A percentile compares a stretch with the other conserved stretches of the same genome.
Conservation (phyloP, 164 flowering plant species). For the Dillenia turbinata region DNA sequence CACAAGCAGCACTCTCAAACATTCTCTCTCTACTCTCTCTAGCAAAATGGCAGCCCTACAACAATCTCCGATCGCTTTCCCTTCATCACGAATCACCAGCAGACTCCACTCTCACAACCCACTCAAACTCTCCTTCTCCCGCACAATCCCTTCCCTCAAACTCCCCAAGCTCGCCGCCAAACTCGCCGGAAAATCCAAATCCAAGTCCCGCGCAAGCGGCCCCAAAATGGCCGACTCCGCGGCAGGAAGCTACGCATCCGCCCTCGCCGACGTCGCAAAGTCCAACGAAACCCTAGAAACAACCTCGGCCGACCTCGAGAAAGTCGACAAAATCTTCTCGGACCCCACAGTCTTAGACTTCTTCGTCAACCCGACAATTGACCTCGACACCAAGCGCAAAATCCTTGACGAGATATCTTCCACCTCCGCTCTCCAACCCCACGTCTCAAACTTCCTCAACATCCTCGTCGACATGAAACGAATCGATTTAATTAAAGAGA, state of each 20-base stretch:
- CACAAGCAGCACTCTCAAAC: background rate
- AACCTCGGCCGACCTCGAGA: constrained; percentile 61
- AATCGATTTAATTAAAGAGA: constrained; percentile 50
- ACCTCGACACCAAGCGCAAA: constrained; percentile 36
- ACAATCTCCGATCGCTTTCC: constrained; percentile 36
- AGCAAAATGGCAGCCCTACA: constrained; percentile 47
- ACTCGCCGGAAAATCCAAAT: constrained; percentile 8
- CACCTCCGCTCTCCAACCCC: constrained; percentile 40
- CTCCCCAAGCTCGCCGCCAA: constrained; percentile 22
- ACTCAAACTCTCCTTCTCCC: constrained; percentile 40
- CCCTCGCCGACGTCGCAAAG: constrained; percentile 69
- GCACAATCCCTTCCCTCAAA: constrained; percentile 26
- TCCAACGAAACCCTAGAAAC: constrained; percentile 59
- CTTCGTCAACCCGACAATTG: constrained; percentile 59
- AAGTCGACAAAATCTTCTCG: constrained; percentile 55
- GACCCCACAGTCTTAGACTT: constrained; percentile 34
- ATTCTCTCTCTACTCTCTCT: background rate
- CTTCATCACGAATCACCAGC: constrained; percentile 10
- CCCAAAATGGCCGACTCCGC: constrained; percentile 48
- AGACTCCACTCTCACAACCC: constrained; percentile 7
- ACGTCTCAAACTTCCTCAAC: constrained; percentile 64
- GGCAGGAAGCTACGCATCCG: constrained; percentile 71
- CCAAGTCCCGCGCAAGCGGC: constrained; percentile 23
- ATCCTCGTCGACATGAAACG: constrained; percentile 61
- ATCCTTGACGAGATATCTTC: constrained; percentile 48